Evolutionary conservation across 169 alveolate genomes (phyloP).

Genomic region (Eimeria tenella): DNA sequence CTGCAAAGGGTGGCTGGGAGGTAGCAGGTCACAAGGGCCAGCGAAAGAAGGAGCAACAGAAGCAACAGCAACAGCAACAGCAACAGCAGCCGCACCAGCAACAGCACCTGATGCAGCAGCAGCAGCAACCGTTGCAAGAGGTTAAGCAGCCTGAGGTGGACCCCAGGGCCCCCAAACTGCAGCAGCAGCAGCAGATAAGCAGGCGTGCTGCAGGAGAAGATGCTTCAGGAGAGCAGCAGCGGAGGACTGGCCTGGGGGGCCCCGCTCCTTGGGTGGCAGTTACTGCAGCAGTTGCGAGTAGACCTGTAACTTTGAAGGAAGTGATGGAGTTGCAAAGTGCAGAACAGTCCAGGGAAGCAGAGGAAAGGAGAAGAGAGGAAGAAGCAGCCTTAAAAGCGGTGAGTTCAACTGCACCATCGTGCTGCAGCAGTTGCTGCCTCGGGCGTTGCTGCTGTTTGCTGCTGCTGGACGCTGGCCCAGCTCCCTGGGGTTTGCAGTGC

Average conservation of each 20-base stretch:
- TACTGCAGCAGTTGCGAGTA: constrained; percentile 58
- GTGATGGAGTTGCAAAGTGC: constrained; percentile 63
- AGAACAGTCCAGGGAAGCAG: constrained; percentile 41
- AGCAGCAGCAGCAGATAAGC: constrained; percentile 44
- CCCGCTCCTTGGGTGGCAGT: constrained; percentile 61
- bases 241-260: constrained; percentile 44
- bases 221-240: constrained; percentile 57
- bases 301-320: constrained; percentile 35
- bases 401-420: neutral
- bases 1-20: constrained; percentile 63
- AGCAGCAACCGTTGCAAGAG: constrained; percentile 14
- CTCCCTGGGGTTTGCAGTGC: neutral
- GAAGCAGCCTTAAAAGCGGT: constrained; percentile 33
- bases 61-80: constrained; percentile 48
- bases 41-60: constrained; percentile 64
- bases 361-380: constrained; percentile 33
- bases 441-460: neutral
- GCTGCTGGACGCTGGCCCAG: neutral
- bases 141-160: constrained; percentile 28
- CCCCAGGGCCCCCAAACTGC: constrained; percentile 24
- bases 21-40: constrained; percentile 47
- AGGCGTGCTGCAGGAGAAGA: constrained; percentile 43
- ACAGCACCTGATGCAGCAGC: constrained; percentile 31
- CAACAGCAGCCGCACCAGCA: constrained; percentile 42
- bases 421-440: constrained; percentile 2